Evolutionary conservation across 768 basidiomycete species (phyloP).

Genomic region (Pleurotus tuoliensis): DNA sequence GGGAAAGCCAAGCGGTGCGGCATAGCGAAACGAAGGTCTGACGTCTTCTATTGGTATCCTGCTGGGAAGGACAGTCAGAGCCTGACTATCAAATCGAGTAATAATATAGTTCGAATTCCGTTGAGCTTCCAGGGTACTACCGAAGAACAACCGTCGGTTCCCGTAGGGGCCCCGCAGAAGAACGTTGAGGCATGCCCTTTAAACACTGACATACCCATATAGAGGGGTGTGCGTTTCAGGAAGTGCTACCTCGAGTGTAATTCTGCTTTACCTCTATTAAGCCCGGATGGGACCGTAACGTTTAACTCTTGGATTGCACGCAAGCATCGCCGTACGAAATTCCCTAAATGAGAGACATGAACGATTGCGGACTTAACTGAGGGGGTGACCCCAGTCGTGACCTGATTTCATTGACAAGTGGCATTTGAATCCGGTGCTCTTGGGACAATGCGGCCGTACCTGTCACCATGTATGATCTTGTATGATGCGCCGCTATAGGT

Average conservation of each 20-base stretch:
- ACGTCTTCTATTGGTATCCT: background rate
- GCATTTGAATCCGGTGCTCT: background rate
- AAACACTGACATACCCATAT: background rate
- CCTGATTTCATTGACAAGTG: background rate
- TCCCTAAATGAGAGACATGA: background rate
- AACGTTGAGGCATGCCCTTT: background rate
- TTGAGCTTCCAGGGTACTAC: slow-evolving; percentile 9
- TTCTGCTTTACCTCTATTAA: no score
- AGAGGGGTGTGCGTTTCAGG: background rate
- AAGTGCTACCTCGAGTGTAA: no score
- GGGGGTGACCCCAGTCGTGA: background rate
- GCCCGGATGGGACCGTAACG: no score
- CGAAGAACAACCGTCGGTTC: slow-evolving; percentile 12
- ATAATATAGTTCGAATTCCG: slow-evolving; percentile 6
- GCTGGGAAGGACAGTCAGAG: background rate
- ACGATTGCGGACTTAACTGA: background rate
- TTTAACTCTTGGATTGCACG: no score
- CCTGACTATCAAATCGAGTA: background rate
- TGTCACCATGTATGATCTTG: background rate
- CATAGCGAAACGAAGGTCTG: background rate
- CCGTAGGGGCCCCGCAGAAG: slow-evolving; percentile 4
- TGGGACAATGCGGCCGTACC: background rate
- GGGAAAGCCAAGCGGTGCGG: background rate
- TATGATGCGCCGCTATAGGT: background rate
- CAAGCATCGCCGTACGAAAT: background rate